Evolutionary conservation across 768 basidiomycete species (phyloP).

Genomic region (Xanthoconium purpureum): DNA sequence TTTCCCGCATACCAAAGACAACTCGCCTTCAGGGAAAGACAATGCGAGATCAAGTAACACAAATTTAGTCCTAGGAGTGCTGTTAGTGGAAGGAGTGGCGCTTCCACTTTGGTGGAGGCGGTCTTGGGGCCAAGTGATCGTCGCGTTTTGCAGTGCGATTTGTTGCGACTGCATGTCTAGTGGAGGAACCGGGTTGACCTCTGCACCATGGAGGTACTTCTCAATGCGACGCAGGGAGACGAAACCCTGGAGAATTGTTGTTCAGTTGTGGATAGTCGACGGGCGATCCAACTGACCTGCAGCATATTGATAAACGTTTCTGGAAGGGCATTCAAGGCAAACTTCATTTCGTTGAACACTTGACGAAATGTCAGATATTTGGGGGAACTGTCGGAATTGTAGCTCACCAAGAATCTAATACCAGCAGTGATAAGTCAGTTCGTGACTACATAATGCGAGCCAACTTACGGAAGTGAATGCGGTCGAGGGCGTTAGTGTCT

Average conservation of each 20-base stretch:
- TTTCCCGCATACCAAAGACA: constrained; percentile 86
- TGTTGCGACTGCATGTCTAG: constrained; percentile 53
- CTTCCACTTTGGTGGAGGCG: constrained; percentile 45
- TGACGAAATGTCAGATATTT: constrained; percentile 6
- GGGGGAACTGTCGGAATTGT: not conserved
- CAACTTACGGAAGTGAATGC: constrained; percentile 70
- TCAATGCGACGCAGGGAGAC: constrained; percentile 90
- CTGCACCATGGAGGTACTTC: constrained; percentile 75
- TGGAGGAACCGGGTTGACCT: constrained; percentile 63
- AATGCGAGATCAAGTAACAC: constrained; percentile 74
- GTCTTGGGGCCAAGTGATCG: constrained; percentile 88
- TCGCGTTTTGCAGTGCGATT: constrained; percentile 80
- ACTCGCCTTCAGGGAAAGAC: constrained; percentile 72
- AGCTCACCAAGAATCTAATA: constrained; percentile 41
- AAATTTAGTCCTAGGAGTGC: constrained; percentile 80
- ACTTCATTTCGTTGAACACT: constrained; percentile 89
- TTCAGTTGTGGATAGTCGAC: not conserved
- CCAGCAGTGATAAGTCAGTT: not conserved
- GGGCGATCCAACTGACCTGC: constrained; percentile 45
- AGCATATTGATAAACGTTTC: constrained; percentile 90
- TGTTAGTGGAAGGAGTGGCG: constrained; percentile 48
- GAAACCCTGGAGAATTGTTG: constrained; percentile 45
- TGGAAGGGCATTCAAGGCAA: constrained; percentile 81
- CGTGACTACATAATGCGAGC: not conserved
- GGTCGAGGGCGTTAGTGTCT: constrained; percentile 74